Evolutionary conservation across 176 grass and related monocot genomes (phyloP), one percentile per base, ranked within the genome.

Genomic region (Carex scoparia): DNA sequence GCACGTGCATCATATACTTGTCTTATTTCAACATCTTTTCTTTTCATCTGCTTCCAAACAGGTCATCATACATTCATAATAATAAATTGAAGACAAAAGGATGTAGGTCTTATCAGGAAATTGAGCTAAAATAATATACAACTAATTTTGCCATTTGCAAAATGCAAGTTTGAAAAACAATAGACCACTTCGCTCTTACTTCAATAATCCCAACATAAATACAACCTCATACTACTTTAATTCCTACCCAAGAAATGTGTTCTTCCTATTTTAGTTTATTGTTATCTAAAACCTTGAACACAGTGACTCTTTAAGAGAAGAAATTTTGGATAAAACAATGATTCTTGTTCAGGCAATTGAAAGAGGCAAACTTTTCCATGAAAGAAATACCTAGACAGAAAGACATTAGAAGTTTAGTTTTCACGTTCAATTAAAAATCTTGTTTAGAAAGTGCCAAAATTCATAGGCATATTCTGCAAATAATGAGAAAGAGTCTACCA

Each of bases 1-100:
- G 95, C 95, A 68, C 95, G 92, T 77, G 95, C 95, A 89, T 98
- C 93, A 80, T 94, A 93, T 12, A 98, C 85, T 89, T 98, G 93
- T 84, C 81, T 90, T 79, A 98, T 88, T 67, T 89, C 93, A 84
- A 85, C 54, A 93, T 90, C 91, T 92, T 98, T 98, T 57, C 93
- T 91, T 90, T 92, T 91, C 93, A 98, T 98, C 95, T 98, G 80
- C 79, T 74, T 32, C 73, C 27, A 84, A 71, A 81, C 7, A 86
- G 65, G 89, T 84, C 23, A 86, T 46, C 35, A 60, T 57, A 72
- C 11, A 31, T 28, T 23, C 32, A 77, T 31, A 77, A 33, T 55
- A 76, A 51, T 23, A 53, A 18, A 18, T 5, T 28, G 13, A 0
- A 75, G 44, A 75, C 69, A 37, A 75, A 75, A 14, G 14, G 44